phyloP scores from a whole-genome alignment of 306 rosid genomes.

The Pterocarpus santalinus region DNA sequence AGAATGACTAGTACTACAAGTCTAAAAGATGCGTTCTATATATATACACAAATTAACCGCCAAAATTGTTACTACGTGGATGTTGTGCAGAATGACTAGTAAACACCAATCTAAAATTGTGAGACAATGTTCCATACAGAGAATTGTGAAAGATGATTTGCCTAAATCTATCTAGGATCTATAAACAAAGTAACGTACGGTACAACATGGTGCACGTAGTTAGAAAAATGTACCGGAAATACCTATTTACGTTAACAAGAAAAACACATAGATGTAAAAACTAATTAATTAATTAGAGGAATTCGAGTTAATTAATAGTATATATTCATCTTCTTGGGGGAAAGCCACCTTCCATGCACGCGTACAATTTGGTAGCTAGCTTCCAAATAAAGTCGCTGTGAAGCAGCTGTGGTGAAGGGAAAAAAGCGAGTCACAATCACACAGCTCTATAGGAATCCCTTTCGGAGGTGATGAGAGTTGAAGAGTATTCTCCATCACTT shows the following conservation, averaged over 20 bases:
- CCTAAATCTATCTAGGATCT: slow-evolving; percentile 42
- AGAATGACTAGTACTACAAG: too few relatives aligned
- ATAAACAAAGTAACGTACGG: slow-evolving; percentile 23
- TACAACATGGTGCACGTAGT: slow-evolving; percentile 30
- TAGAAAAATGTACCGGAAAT: neutral
- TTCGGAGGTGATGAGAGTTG: slow-evolving; percentile 44
- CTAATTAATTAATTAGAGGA: slow-evolving; percentile 18
- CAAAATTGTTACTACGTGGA: too few relatives aligned
- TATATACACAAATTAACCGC: too few relatives aligned
- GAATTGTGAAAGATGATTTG: neutral
- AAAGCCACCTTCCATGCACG: slow-evolving; percentile 25
- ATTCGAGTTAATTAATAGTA: slow-evolving; percentile 38
- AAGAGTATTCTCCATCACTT: slow-evolving; percentile 49
- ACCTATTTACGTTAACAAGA: slow-evolving; percentile 32
- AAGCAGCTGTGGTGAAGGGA: neutral
- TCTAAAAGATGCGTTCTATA: too few relatives aligned
- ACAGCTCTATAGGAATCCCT: slow-evolving; percentile 57
- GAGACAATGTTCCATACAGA: slow-evolving; percentile 29
- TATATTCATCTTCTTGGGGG: slow-evolving; percentile 41
- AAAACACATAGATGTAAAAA: neutral
- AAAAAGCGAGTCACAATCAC: slow-evolving; percentile 39
- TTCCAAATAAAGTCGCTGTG: slow-evolving; percentile 32
- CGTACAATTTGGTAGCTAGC: slow-evolving; percentile 28
- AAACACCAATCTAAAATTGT: neutral
- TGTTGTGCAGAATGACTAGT: too few relatives aligned